These are phyloP conservation scores for Stephanodiscus triporus DNA, from an alignment of 108 stramenopile genomes.

Conservation along the genomic window DNA sequence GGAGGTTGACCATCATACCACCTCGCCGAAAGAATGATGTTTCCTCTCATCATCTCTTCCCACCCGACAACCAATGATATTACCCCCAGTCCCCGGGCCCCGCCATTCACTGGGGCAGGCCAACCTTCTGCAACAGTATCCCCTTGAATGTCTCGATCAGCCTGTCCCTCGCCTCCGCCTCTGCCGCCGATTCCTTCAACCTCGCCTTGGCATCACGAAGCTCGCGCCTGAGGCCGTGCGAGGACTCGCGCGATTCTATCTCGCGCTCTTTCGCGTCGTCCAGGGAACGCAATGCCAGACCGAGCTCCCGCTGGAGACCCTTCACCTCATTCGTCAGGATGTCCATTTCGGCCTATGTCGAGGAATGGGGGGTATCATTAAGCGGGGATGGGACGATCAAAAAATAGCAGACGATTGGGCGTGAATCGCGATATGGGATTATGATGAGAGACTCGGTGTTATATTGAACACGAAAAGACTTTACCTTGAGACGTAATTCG, in stretches of 20 bases:
- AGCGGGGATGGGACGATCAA: not conserved
- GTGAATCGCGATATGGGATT: not conserved
- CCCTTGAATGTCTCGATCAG: conserved; percentile 41
- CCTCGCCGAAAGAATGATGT: too few species aligned
- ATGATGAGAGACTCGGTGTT: not conserved
- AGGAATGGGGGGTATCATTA: not conserved
- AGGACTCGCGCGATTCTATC: conserved; percentile 13
- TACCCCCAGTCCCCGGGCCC: not conserved
- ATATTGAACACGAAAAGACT: not conserved
- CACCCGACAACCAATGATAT: not conserved
- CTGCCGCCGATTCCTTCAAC: conserved; percentile 21
- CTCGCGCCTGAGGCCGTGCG: conserved; percentile 29
- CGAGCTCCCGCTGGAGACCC: conserved; percentile 41
- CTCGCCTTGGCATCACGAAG: conserved; percentile 18
- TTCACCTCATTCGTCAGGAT: conserved; percentile 38
- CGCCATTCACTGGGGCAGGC: conserved; percentile 10
- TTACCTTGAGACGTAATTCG: conserved; percentile 43
- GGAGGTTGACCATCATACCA: too few species aligned
- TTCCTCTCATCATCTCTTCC: not conserved
- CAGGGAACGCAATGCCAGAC: conserved; percentile 16
- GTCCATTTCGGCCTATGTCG: conserved; percentile 33
- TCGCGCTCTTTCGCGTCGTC: conserved; percentile 26
- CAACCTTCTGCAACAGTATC: conserved; percentile 31
- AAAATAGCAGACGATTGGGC: not conserved
- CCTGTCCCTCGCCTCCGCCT: conserved; percentile 48